A percentile compares a stretch with the other conserved stretches of the same genome.
phyloP scores from a whole-genome alignment of 345 rosid genomes.

The Eucalyptus cladocalyx region DNA sequence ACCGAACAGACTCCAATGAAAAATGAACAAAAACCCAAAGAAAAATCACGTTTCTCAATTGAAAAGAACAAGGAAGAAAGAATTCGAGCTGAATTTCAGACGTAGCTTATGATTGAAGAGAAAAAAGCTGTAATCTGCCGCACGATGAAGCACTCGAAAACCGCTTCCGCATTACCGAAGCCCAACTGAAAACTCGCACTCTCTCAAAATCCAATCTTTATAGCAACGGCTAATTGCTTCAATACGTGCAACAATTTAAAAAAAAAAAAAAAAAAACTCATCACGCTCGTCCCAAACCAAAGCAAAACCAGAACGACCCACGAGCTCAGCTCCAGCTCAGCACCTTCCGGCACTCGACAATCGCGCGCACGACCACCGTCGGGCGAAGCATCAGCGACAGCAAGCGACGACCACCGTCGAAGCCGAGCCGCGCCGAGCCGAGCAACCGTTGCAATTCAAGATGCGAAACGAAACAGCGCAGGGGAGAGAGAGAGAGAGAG shows the following conservation, averaged over 20 bases:
- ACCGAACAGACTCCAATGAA: background rate
- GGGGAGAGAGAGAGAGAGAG: background rate
- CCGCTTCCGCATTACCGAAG: background rate
- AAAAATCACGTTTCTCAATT: background rate
- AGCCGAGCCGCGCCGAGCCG: background rate
- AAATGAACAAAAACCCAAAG: background rate
- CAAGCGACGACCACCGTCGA: background rate
- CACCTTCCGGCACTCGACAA: background rate
- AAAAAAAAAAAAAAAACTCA: background rate
- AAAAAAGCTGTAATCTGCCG: background rate
- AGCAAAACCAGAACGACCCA: background rate
- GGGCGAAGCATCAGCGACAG: background rate
- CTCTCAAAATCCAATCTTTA: background rate
- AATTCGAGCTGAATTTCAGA: background rate
- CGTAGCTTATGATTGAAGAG: background rate
- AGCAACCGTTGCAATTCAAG: background rate
- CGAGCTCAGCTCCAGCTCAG: background rate
- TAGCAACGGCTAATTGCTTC: background rate
- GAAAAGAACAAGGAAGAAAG: background rate
- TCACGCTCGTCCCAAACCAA: background rate
- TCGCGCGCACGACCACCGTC: background rate
- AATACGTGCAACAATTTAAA: rapidly evolving
- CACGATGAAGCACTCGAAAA: background rate
- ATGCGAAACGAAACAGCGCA: background rate
- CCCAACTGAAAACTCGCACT: background rate